Base-by-base conservation (phyloP, 495 filamentous ascomycete species). In the Annulohypoxylon bovei region DNA sequence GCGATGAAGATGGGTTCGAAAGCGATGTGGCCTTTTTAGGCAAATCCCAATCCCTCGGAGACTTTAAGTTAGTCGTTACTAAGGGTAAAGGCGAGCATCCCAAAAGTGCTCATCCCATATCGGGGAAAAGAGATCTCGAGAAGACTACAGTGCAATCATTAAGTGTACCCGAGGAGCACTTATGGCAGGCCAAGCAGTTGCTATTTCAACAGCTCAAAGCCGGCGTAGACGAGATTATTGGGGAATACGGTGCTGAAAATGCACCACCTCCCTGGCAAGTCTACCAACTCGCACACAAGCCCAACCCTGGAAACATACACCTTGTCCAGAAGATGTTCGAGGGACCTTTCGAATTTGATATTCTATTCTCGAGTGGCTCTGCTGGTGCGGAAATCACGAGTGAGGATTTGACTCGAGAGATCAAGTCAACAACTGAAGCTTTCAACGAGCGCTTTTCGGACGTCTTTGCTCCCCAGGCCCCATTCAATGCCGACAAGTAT, bases 321-420 rank as follows among this genome's bases (percentile, higher is more conserved):
- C 82, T 96, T 50, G 87, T 98, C 39, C 95, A 99, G 78, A 98
- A 97, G 79, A 86, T 94, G 2, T 99, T 98, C 76, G 87, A 92
- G 75, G 96, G 96, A 0, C 73, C 89, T 22, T 99, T 98, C 76
- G 93, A 95, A 85, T 98, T 99, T 72, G 95, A 99, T 73, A 83
- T 98, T 44, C 84, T 98, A 23, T 98, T 92, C 82, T 93, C 92
- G 4, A 97, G 95, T 65, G 88, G 81, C 49, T 95, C 93, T 18
- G 87, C 89, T 1, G 84, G 87, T 9, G 83, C 88, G 78, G 83
- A 78, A 49, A 39, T 79, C 35, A 78, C 75, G 81, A 91, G 92
- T 52, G 86, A 89, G 50, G 87, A 88, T 64, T 76, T 99, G 16
- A 90, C 89, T 20, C 76, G 86, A 63, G 86, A 90, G 64, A 92